phyloP scores from a whole-genome alignment of 352 stramenopile genomes.

The Phytophthora sansomeana region DNA sequence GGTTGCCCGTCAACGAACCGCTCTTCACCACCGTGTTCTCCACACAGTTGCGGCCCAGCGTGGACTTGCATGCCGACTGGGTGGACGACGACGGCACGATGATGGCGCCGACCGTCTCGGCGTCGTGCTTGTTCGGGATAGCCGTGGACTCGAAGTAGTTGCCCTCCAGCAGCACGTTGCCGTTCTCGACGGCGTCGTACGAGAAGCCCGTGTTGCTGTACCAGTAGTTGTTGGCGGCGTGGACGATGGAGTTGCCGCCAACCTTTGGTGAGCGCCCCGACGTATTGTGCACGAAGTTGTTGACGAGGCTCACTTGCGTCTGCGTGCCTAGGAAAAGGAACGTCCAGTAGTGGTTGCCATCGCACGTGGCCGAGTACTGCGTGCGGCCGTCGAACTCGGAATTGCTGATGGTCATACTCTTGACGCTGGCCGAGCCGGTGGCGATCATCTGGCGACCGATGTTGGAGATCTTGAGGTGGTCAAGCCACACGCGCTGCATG shows the following conservation, averaged over 20 bases:
- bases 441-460: slow-evolving; percentile 53
- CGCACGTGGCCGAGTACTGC: slow-evolving; percentile 49
- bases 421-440: slow-evolving; percentile 36
- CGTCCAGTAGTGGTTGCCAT: slow-evolving; percentile 61
- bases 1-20: slow-evolving; percentile 10
- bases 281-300: slow-evolving; percentile 53
- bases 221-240: slow-evolving; percentile 62
- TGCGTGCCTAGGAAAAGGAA: slow-evolving; percentile 40
- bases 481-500: slow-evolving; percentile 52
- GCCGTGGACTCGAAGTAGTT: slow-evolving; percentile 55
- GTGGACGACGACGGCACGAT: slow-evolving; percentile 10
- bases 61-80: slow-evolving; percentile 10
- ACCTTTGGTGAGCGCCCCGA: slow-evolving; percentile 48
- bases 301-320: slow-evolving; percentile 37
- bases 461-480: slow-evolving; percentile 54
- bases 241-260: slow-evolving; percentile 31
- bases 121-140: slow-evolving; percentile 10
- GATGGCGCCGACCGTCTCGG: slow-evolving; percentile 10
- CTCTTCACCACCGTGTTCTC: slow-evolving; percentile 31
- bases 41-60: slow-evolving; percentile 32
- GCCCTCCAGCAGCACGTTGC: slow-evolving; percentile 47
- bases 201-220: slow-evolving; percentile 46
- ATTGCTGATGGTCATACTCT: slow-evolving; percentile 59
- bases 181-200: slow-evolving; percentile 44
- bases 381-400: slow-evolving; percentile 57